Evolutionary conservation across 768 basidiomycete species (phyloP).

Genomic region (Agaricus bisporus): DNA sequence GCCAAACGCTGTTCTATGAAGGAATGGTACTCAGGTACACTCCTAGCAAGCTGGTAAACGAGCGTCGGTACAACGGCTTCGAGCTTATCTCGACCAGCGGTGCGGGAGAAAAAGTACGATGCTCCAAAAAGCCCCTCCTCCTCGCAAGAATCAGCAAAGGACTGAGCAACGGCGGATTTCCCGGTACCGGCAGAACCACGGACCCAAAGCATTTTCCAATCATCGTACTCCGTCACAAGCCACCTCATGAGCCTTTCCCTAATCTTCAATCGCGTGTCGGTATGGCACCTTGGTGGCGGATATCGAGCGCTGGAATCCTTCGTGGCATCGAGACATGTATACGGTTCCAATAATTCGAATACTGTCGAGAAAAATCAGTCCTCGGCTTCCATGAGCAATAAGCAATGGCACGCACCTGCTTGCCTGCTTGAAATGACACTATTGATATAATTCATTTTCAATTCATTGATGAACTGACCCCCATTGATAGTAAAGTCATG

Average conservation of each 20-base stretch:
- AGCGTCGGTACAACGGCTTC: background rate
- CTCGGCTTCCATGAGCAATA: too few relatives aligned
- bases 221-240: background rate
- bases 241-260: background rate
- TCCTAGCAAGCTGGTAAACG: background rate
- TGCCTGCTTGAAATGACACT: too few relatives aligned
- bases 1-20: background rate
- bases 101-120: too few relatives aligned
- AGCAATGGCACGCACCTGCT: too few relatives aligned
- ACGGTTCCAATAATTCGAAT: too few relatives aligned
- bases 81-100: background rate
- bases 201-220: background rate
- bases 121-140: too few relatives aligned
- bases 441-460: too few relatives aligned
- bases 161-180: too few relatives aligned
- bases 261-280: background rate
- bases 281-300: background rate
- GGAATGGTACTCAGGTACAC: background rate
- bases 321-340: background rate
- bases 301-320: background rate
- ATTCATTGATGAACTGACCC: too few relatives aligned
- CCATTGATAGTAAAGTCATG: too few relatives aligned
- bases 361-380: too few relatives aligned
- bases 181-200: slow-evolving; percentile 5
- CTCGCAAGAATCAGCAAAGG: too few relatives aligned